Conservation (phyloP, 2,329 filamentous ascomycete species). For the Aspergillus vadensis region DNA sequence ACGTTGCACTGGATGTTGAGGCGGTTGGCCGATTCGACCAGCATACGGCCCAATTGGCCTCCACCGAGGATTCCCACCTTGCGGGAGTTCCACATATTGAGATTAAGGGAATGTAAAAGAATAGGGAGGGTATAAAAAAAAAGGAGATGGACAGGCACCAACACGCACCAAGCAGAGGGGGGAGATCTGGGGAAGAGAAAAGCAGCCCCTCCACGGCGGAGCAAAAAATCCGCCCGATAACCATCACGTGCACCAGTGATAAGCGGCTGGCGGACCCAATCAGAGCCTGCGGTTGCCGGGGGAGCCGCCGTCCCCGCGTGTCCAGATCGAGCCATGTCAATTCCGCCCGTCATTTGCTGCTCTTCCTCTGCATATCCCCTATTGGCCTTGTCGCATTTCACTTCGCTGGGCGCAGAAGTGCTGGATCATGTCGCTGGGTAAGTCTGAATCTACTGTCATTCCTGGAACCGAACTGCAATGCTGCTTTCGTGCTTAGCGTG, state of each 20-base stretch:
- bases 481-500: not conserved
- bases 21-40: conserved; percentile 80
- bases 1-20: conserved; percentile 78
- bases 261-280: conserved; percentile 26
- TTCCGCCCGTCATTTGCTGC: not conserved
- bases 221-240: conserved; percentile 23
- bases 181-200: conserved; percentile 6
- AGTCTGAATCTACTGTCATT: not conserved
- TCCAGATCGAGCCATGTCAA: conserved; percentile 7
- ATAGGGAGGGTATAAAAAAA: not conserved
- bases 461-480: not conserved
- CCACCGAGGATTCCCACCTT: conserved; percentile 58
- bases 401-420: not conserved
- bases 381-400: not conserved
- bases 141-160: conserved; percentile 5
- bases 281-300: conserved; percentile 5
- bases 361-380: conserved; percentile 13
- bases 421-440: conserved; percentile 34
- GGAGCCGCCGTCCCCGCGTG: conserved; percentile 16
- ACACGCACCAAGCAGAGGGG: conserved; percentile 6
- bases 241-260: conserved; percentile 26
- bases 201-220: conserved; percentile 21
- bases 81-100: conserved; percentile 43
- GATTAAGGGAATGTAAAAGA: not conserved
- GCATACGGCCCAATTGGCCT: conserved; percentile 88